These are phyloP conservation scores for Thelephora terrestris DNA, from an alignment of 1,284 basidiomycete species.

Conservation along the genomic window DNA sequence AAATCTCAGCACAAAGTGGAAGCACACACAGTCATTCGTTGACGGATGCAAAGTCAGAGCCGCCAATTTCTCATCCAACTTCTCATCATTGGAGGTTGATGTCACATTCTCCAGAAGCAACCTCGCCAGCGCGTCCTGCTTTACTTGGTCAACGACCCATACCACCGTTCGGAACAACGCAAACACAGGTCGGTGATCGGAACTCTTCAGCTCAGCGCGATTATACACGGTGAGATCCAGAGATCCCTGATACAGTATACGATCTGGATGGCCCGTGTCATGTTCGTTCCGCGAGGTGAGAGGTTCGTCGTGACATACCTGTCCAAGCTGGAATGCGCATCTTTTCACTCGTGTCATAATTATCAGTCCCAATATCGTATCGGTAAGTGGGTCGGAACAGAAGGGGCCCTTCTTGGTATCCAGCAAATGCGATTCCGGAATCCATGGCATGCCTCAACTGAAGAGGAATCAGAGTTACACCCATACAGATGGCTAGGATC, in stretches of 20 bases:
- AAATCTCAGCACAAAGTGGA: constrained; percentile 11
- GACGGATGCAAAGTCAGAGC: constrained; percentile 21
- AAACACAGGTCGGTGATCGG: constrained; percentile 94
- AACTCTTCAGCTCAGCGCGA: constrained; percentile 75
- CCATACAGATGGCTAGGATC: constrained; percentile 1
- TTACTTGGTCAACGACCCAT: constrained; percentile 68
- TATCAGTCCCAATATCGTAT: constrained; percentile 75
- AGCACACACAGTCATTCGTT: constrained; percentile 20
- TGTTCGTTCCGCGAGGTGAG: background rate
- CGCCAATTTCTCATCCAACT: constrained; percentile 63
- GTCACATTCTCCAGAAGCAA: constrained; percentile 56
- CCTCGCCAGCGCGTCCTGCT: constrained; percentile 61
- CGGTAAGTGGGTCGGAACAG: constrained; percentile 86
- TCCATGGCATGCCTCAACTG: constrained; percentile 70
- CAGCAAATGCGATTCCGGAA: constrained; percentile 61
- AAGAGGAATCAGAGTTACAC: constrained; percentile 3
- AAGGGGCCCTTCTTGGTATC: constrained; percentile 84
- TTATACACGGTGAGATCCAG: constrained; percentile 60
- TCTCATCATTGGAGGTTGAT: constrained; percentile 50
- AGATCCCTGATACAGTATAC: constrained; percentile 78
- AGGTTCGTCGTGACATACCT: constrained; percentile 36
- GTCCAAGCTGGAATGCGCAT: constrained; percentile 97
- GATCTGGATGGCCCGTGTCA: constrained; percentile 41
- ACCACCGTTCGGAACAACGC: constrained; percentile 74
- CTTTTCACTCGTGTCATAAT: constrained; percentile 95